phyloP scores from a whole-genome alignment of 257 asterid species.

The Scutellaria barbata region DNA sequence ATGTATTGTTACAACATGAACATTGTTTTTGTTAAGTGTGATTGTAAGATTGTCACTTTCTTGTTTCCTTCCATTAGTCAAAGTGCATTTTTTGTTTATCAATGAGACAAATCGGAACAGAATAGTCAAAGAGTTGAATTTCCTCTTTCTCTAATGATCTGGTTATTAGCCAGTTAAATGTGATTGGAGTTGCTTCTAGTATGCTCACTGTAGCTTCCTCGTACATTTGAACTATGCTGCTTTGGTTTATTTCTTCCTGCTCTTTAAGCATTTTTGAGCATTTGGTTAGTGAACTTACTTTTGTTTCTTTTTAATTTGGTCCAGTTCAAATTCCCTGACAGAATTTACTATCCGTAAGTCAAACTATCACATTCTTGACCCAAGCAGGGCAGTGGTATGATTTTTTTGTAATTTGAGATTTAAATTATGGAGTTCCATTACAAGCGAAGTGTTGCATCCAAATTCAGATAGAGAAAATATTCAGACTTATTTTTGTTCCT shows the following conservation, averaged over 20 bases:
- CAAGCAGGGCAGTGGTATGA: constrained; percentile 27
- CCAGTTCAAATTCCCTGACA: constrained; percentile 62
- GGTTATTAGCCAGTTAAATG: background rate
- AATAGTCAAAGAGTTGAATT: background rate
- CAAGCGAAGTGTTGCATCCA: constrained; percentile 11
- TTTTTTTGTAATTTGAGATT: constrained; percentile 11
- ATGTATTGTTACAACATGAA: background rate
- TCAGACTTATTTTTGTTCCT: constrained; percentile 6
- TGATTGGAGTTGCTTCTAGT: too few species aligned
- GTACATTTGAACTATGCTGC: too few species aligned
- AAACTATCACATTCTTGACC: constrained; percentile 33
- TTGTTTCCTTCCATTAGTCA: background rate
- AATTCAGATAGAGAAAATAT: constrained; percentile 16
- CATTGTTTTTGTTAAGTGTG: background rate
- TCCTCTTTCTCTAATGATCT: too few species aligned
- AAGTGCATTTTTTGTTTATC: background rate
- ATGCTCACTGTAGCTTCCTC: too few species aligned
- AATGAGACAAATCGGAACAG: constrained; percentile 1
- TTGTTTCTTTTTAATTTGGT: constrained; percentile 39
- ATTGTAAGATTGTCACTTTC: background rate
- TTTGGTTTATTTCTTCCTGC: background rate
- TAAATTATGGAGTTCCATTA: background rate
- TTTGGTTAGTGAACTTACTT: constrained; percentile 35
- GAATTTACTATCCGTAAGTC: constrained; percentile 88
- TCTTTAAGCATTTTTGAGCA: constrained; percentile 5